Base-by-base conservation (phyloP, 2,329 filamentous ascomycete species). In the Xylaria sp. region DNA sequence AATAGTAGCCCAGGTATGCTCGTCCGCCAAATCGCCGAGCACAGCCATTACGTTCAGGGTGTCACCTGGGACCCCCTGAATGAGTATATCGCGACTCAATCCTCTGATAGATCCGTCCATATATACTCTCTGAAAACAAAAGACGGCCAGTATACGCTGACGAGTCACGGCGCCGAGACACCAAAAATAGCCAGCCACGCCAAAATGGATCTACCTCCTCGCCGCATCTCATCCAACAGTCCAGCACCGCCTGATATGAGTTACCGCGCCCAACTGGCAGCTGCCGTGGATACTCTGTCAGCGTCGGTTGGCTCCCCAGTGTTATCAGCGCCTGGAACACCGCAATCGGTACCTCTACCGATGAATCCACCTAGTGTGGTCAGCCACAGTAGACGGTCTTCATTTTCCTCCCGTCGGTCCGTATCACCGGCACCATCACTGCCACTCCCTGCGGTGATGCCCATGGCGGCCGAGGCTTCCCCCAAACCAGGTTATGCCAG, bases 21-120 rank as follows among this genome's bases (percentile, higher is more conserved):
- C 23, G 66, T 73, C 53, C 70, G 71, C 60, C 71, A 73, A 53
- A 73, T 73, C 37, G 71, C 71, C 37, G 71, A 73, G 56, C 71
- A 73, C 57, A 73, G 71, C 57, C 95, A 99, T 77, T 99, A 97
- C 76, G 95, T 99, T 17, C 95, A 99, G 79, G 95, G 95, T 50
- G 96, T 99, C 7, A 91, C 95, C 4, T 99, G 95, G 96, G 96
- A 99, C 79, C 96, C 95, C 23, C 80, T 97, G 59, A 98, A 98
- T 79, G 95, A 99, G 79, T 99, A 94, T 76, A 94, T 99, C 63
- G 95, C 95, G 38, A 99, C 95, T 1, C 95, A 99, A 75, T 99
- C 95, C 6, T 99, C 95, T 4, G 95, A 99, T 79, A 90, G 95
- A 74, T 97, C 95, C 1, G 94, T 98, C 14, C 96, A 99, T 77